Conservation (phyloP, 306 rosid genomes). For the Malus fusca region DNA sequence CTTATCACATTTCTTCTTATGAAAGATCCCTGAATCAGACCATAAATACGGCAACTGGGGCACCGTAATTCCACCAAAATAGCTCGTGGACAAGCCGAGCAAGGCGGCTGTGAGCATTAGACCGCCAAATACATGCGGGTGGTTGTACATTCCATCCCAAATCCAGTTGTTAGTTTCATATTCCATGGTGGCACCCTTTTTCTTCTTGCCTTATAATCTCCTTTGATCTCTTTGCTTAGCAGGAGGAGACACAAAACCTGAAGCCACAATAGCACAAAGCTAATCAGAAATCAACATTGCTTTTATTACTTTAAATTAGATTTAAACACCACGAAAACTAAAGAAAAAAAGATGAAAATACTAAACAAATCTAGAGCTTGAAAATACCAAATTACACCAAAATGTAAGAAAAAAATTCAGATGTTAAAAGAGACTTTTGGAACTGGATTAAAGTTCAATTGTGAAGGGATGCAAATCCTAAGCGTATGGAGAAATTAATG, state of each 20-base stretch:
- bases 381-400: background rate
- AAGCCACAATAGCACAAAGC: slow-evolving; percentile 1
- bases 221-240: slow-evolving; percentile 11
- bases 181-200: slow-evolving; percentile 44
- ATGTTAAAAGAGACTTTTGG: background rate
- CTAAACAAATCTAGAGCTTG: background rate
- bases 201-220: background rate
- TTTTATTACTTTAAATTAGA: background rate
- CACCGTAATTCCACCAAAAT: slow-evolving; percentile 72
- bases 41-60: slow-evolving; percentile 53
- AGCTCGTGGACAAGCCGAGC: slow-evolving; percentile 83
- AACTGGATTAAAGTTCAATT: background rate
- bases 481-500: background rate
- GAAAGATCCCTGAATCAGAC: slow-evolving; percentile 68
- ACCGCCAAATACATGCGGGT: slow-evolving; percentile 85
- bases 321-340: background rate
- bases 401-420: background rate
- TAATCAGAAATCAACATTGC: background rate
- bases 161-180: slow-evolving; percentile 76
- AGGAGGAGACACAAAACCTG: slow-evolving; percentile 71
- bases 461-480: background rate
- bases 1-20: slow-evolving; percentile 57
- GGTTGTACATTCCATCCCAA: slow-evolving; percentile 81
- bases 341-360: background rate
- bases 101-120: slow-evolving; percentile 95